These are phyloP conservation scores for Candida tallmaniae DNA, from an alignment of 805 yeast genomes.

Conservation along the genomic window DNA sequence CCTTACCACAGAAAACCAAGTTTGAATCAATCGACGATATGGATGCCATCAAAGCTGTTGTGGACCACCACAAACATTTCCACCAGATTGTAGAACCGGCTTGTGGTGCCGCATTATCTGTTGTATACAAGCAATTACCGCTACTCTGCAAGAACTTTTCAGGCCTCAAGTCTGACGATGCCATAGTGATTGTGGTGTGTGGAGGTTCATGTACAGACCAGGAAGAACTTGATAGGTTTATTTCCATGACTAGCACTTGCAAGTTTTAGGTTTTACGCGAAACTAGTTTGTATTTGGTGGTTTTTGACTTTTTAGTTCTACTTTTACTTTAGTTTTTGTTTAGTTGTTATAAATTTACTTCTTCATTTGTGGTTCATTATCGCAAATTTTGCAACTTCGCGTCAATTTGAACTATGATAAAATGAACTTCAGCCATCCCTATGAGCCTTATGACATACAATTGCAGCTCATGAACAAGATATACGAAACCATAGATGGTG, in stretches of 20 bases:
- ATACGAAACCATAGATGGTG: slow-evolving; percentile 52
- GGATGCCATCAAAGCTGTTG: slow-evolving; percentile 22
- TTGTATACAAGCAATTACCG: slow-evolving; percentile 15
- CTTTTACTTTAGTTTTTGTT: too few relatives aligned
- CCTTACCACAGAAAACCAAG: slow-evolving; percentile 13
- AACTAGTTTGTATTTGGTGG: too few relatives aligned
- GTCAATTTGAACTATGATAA: too few relatives aligned
- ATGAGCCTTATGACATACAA: slow-evolving; percentile 75
- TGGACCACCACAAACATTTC: slow-evolving; percentile 19
- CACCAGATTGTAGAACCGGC: slow-evolving; percentile 27
- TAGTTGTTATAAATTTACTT: too few relatives aligned
- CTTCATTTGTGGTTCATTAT: too few relatives aligned
- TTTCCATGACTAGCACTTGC: background rate
- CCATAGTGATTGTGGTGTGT: slow-evolving; percentile 25
- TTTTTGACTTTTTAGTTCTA: too few relatives aligned
- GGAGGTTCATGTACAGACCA: slow-evolving; percentile 22
- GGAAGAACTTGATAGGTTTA: slow-evolving; percentile 11
- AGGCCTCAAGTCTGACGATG: slow-evolving; percentile 17
- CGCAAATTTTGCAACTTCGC: background rate
- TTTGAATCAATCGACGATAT: slow-evolving; percentile 21
- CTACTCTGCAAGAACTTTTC: slow-evolving; percentile 14
- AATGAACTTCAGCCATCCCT: slow-evolving; percentile 68
- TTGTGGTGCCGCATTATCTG: slow-evolving; percentile 28
- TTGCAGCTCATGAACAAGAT: slow-evolving; percentile 68
- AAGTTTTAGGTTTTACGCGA: background rate